Evolutionary conservation across 257 asterid genomes (phyloP), one percentile per base, ranked within the genome.

Genomic region (Sherardia arvensis): DNA sequence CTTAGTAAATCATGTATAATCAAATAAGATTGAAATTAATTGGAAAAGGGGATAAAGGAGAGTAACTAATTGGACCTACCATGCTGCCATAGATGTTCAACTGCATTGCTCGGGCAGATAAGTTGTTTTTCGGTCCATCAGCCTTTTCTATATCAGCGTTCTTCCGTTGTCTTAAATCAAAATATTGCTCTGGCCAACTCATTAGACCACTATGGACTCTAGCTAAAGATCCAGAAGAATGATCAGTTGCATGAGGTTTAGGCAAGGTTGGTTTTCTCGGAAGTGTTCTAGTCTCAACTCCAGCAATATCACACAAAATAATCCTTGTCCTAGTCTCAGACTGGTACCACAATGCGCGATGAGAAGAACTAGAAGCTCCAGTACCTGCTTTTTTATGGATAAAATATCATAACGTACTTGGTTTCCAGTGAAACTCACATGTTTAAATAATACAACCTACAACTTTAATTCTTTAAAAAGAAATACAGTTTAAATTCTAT

Each of bases 291-390:
- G 77, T 62, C 70, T 80, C 86, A 57, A 73, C 79, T 69, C 95
- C 95, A 65, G 83, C 78, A 15, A 86, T 74, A 63, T 91, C 95
- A 59, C 89, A 73, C 66, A 80, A 32, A 59, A 88, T 73, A 14
- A 86, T 85, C 62, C 98, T 84, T 63, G 91, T 76, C 78, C 88
- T 81, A 4, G 97, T 73, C 81, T 90, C 97, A 62, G 79, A 91
- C 62, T 82, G 87, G 78, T 82, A 87, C 45, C 49, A 62, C 6
- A 72, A 78, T 68, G 78, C 73, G 71, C 79, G 87, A 49, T 71
- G 78, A 63, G 74, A 74, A 78, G 78, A 86, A 76, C 92, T 88
- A 68, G 75, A 80, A 15, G 65, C 69, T 66, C 79, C 73, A 43
- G 73, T 12, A 64, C 87, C 97, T 78, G 66, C 43, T 71, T 29